phyloP scores from a whole-genome alignment of 2,329 filamentous ascomycete genomes.

The Monilinia vaccinii-corymbosi region DNA sequence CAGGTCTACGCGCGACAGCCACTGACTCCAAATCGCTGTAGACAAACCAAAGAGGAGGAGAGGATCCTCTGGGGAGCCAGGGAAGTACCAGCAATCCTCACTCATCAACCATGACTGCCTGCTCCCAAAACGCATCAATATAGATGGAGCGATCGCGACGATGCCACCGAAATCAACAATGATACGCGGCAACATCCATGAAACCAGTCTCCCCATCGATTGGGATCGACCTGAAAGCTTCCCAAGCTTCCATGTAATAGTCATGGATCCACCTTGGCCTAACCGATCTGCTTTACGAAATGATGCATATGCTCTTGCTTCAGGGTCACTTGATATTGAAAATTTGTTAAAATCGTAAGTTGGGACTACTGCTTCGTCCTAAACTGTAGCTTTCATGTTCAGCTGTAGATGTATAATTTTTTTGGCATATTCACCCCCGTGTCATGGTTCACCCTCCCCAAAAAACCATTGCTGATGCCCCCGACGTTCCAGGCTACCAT shows the following conservation, averaged over 20 bases:
- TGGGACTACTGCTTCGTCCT: not conserved
- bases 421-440: not conserved
- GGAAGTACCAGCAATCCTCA: not conserved
- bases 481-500: conserved; percentile 17
- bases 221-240: conserved; percentile 20
- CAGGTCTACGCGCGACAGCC: no score
- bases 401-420: not conserved
- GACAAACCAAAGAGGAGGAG: not conserved
- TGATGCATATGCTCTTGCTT: conserved; percentile 35
- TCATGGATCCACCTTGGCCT: conserved; percentile 75
- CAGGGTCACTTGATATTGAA: not conserved
- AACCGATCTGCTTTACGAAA: conserved; percentile 63
- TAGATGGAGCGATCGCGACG: not conserved
- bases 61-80: not conserved
- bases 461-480: conserved; percentile 41
- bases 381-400: not conserved
- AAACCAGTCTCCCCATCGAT: not conserved
- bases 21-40: conserved; percentile 6
- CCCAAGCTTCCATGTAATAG: conserved; percentile 54
- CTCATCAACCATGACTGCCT: not conserved
- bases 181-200: not conserved
- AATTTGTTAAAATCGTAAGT: not conserved
- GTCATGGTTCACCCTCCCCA: conserved; percentile 46
- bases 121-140: not conserved
- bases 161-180: not conserved